A percentile compares a stretch with the other conserved stretches of the same genome.
Evolutionary conservation across 1,284 basidiomycete species (phyloP).

Genomic region (Papiliotrema laurentii): DNA sequence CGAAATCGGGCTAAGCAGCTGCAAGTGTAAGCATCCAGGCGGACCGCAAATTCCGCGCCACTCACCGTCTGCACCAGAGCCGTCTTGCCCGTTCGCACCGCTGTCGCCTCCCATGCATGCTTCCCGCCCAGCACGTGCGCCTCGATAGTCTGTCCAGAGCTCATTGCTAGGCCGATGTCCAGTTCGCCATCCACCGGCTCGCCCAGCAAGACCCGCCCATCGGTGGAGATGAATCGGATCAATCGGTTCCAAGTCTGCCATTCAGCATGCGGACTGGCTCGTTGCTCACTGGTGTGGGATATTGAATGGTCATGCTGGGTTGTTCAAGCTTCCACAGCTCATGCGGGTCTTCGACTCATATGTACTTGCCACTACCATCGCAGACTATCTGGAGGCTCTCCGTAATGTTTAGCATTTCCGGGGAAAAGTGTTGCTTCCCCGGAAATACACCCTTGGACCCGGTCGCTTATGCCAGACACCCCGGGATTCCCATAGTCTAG

Average conservation of each 20-base stretch:
- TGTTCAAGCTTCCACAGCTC: no score
- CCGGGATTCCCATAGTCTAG: no score
- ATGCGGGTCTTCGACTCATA: no score
- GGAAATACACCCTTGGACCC: no score
- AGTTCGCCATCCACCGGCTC: slow-evolving; percentile 27
- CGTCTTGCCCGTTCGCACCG: background rate
- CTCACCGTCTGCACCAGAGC: background rate
- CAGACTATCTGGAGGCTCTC: no score
- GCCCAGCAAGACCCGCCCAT: slow-evolving; percentile 20
- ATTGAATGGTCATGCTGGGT: no score
- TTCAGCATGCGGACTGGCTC: no score
- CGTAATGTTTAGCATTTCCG: no score
- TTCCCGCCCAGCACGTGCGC: slow-evolving; percentile 20
- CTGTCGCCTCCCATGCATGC: slow-evolving; percentile 23
- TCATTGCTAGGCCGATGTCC: slow-evolving; percentile 42
- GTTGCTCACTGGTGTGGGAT: no score
- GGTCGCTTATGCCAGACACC: no score
- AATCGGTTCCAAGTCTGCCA: slow-evolving; percentile 24
- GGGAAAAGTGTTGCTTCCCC: no score
- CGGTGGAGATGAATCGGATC: slow-evolving; percentile 22
- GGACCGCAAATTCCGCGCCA: background rate
- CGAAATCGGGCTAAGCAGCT: slow-evolving; percentile 37
- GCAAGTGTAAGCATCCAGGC: slow-evolving; percentile 1
- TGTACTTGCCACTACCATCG: no score
- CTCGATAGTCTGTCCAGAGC: slow-evolving; percentile 12